Evolutionary conservation across 176 grass and related monocot species (phyloP).

Genomic region (Lolium rigidum): DNA sequence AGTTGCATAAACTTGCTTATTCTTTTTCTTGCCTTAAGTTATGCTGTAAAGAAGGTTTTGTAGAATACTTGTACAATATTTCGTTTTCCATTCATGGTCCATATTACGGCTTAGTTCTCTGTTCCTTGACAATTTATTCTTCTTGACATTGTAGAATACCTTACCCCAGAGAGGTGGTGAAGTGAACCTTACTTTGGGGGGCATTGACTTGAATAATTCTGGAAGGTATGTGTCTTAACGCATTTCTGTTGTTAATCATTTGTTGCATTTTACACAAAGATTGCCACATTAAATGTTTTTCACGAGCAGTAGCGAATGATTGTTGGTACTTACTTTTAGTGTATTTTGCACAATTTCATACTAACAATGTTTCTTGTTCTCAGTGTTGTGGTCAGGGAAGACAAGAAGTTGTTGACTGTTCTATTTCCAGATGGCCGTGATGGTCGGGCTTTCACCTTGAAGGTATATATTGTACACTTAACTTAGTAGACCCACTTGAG

Average conservation of each 20-base stretch:
- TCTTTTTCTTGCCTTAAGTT: slow-evolving; percentile 24
- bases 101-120: slow-evolving; percentile 18
- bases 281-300: slow-evolving; percentile 25
- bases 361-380: slow-evolving; percentile 34
- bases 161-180: slow-evolving; percentile 89
- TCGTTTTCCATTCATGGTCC: slow-evolving; percentile 19
- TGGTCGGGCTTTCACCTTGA: slow-evolving; percentile 97
- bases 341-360: slow-evolving; percentile 7
- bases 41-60: neutral
- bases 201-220: slow-evolving; percentile 99
- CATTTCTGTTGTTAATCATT: slow-evolving; percentile 1
- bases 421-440: slow-evolving; percentile 98
- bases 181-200: slow-evolving; percentile 91
- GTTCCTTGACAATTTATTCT: slow-evolving; percentile 32
- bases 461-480: slow-evolving; percentile 58
- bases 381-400: slow-evolving; percentile 99
- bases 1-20: slow-evolving; percentile 4
- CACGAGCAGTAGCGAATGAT: slow-evolving; percentile 35
- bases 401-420: slow-evolving; percentile 94
- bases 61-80: slow-evolving; percentile 19
- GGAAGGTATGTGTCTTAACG: slow-evolving; percentile 67
- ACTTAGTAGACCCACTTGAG: slow-evolving; percentile 15
- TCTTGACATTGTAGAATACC: slow-evolving; percentile 73
- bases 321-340: slow-evolving; percentile 29
- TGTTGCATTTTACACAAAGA: slow-evolving; percentile 25